Evolutionary conservation across 768 basidiomycete genomes (phyloP).

Genomic region (Leccinum rimulosum): DNA sequence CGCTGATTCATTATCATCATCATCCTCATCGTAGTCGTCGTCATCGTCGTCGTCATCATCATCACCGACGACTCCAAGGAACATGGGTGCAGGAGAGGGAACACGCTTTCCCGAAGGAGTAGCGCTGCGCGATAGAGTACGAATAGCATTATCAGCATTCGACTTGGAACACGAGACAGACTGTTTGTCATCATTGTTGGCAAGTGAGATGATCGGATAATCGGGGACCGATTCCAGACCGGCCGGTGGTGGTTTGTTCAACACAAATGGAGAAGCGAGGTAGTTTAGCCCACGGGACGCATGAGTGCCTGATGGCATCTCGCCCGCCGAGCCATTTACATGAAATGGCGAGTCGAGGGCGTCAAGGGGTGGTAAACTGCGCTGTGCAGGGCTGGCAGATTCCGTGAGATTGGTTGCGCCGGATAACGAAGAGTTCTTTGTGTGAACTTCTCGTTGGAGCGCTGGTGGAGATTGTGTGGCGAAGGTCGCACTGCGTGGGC

Average conservation of each 20-base stretch:
- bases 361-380: constrained; percentile 13
- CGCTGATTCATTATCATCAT: not conserved
- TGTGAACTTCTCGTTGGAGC: constrained; percentile 2
- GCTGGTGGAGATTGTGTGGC: constrained; percentile 6
- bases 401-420: constrained; percentile 5
- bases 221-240: constrained; percentile 1
- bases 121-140: constrained; percentile 5
- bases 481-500: constrained; percentile 15
- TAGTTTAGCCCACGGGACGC: constrained; percentile 8
- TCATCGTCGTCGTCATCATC: not conserved
- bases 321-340: constrained; percentile 6
- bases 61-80: not conserved
- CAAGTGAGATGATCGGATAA: not conserved
- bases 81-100: not conserved
- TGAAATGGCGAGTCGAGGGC: constrained; percentile 11
- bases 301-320: not conserved
- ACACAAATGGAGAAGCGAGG: constrained; percentile 17
- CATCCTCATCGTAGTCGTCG: not conserved
- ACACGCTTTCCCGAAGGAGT: constrained; percentile 1
- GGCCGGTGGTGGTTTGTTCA: constrained; percentile 1
- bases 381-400: not conserved
- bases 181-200: constrained; percentile 1
- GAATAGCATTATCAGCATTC: not conserved
- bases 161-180: not conserved
- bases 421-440: constrained; percentile 1